Evolutionary conservation across 164 flowering plant genomes (phyloP), one percentile per base, ranked within the genome.

Genomic region (Tinospora cordifolia): DNA sequence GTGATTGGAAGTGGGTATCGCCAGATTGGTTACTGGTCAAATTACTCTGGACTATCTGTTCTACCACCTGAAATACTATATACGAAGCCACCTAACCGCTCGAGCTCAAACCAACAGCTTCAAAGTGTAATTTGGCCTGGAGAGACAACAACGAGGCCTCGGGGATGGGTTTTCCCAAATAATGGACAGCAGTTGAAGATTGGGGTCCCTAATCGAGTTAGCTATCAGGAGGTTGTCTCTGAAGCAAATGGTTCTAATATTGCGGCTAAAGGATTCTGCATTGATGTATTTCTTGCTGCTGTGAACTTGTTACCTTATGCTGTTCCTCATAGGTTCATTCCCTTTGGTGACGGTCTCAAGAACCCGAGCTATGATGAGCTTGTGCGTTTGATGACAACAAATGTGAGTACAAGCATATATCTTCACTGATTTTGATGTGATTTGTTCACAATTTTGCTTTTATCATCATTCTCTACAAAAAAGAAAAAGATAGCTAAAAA

Each of bases 101-200:
- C 88, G 13, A 76, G 74, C 51, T 65, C 82, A 9, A 79, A 30
- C 58, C 83, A 77, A 59, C 40, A 62, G 60, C 81, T 88, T 21
- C 66, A 69, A 25, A 69, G 73, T 71, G 84, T 83, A 39, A 66
- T 91, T 34, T 91, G 97, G 97, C 97, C 97, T 9, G 97, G 97
- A 67, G 77, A 87, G 36, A 78, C 86, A 46, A 67, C 75, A 40
- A 49, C 66, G 22, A 84, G 70, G 67, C 97, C 97, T 63, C 91
- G 94, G 39, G 97, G 97, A 7, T 91, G 97, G 97, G 94, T 86
- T 65, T 87, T 89, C 59, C 92, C 92, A 10, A 80, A 85, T 75
- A 85, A 79, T 74, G 94, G 97, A 22, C 83, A 77, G 71, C 78
- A 74, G 13, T 69, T 91, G 79, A 81, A 69, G 68, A 88, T 91